phyloP scores from a whole-genome alignment of 2,329 filamentous ascomycete species.

The Pestalotiopsis sp. region DNA sequence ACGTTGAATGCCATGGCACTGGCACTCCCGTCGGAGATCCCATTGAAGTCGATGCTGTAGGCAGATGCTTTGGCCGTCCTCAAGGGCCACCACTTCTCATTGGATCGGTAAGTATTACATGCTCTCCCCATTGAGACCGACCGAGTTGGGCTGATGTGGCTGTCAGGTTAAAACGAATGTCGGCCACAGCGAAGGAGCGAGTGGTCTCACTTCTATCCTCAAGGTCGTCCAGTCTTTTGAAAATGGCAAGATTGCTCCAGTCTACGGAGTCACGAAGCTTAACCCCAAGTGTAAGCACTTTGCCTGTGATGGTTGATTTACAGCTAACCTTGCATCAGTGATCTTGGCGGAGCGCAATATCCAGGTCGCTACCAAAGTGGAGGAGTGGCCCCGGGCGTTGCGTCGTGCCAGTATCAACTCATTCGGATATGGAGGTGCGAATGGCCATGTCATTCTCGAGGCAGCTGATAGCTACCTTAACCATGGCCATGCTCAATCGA shows the following conservation, averaged over 20 bases:
- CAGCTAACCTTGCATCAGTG: neutral
- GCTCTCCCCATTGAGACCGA: conserved; percentile 2
- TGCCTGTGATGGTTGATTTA: neutral
- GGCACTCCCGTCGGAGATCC: conserved; percentile 25
- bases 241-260: conserved; percentile 28
- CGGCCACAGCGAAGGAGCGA: conserved; percentile 28
- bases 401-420: conserved; percentile 3
- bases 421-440: conserved; percentile 13
- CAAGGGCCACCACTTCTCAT: conserved; percentile 15
- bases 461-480: neutral
- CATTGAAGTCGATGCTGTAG: conserved; percentile 27
- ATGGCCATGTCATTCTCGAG: conserved; percentile 11
- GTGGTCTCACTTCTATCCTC: conserved; percentile 25
- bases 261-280: conserved; percentile 12
- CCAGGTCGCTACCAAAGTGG: neutral
- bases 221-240: conserved; percentile 28
- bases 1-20: conserved; percentile 33
- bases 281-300: conserved; percentile 18
- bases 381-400: conserved; percentile 6
- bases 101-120: conserved; percentile 33
- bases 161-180: conserved; percentile 18
- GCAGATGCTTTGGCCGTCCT: conserved; percentile 16
- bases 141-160: too few species aligned
- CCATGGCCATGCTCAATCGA: neutral
- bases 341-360: neutral